Conservation (phyloP, 257 asterid genomes). For the Solanum chilense region DNA sequence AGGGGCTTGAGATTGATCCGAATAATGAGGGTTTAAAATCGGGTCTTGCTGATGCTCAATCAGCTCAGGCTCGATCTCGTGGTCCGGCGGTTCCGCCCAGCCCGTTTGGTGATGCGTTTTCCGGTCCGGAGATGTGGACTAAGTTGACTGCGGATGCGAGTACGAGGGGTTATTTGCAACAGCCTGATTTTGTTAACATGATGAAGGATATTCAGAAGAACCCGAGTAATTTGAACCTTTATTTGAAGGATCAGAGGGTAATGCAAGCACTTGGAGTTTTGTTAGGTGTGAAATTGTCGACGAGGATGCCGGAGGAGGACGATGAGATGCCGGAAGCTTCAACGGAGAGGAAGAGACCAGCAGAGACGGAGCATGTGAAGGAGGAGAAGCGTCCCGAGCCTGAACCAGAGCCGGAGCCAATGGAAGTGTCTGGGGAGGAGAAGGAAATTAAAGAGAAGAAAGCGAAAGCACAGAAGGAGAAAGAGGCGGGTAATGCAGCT, state of each 20-base stretch:
- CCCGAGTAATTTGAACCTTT: conserved; percentile 50
- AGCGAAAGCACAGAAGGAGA: conserved; percentile 58
- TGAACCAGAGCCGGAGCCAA: conserved; percentile 35
- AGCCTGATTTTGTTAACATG: conserved; percentile 74
- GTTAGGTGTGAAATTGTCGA: conserved; percentile 50
- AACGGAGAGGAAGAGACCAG: conserved; percentile 41
- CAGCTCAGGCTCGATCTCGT: conserved; percentile 27
- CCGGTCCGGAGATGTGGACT: conserved; percentile 32
- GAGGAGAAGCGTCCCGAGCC: conserved; percentile 33
- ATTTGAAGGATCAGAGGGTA: conserved; percentile 78
- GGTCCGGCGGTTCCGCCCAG: conserved; percentile 4
- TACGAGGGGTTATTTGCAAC: conserved; percentile 50
- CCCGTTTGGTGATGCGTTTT: conserved; percentile 77
- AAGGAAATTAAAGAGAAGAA: conserved; percentile 47
- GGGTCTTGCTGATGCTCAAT: conserved; percentile 72
- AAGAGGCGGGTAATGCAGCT: conserved; percentile 80
- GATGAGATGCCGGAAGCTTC: conserved; percentile 32
- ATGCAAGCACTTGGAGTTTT: conserved; percentile 80
- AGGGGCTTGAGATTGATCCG: conserved; percentile 83
- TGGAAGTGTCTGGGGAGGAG: conserved; percentile 44
- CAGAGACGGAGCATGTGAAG: conserved; percentile 30
- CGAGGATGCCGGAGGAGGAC: conserved; percentile 44
- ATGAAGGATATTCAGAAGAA: conserved; percentile 87
- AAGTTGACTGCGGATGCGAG: conserved; percentile 54
- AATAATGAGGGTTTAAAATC: conserved; percentile 70